Evolutionary conservation across 768 basidiomycete species (phyloP), one percentile per base, ranked within the genome.

Genomic region (Boletus reticuloceps): DNA sequence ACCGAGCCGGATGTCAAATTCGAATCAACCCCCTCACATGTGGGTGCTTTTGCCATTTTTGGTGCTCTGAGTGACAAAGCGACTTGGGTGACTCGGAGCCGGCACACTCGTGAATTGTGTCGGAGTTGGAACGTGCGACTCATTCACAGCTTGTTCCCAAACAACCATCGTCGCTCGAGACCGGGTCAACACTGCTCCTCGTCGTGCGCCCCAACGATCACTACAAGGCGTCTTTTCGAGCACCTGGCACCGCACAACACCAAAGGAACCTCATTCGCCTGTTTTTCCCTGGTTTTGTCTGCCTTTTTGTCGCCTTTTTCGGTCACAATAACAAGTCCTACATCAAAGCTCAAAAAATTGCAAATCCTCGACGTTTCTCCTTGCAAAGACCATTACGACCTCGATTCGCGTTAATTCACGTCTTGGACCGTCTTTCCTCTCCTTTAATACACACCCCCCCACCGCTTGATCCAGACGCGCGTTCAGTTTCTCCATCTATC

Each of bases 141-240:
- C 64, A 61, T 69, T 57, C 67, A 63, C 69, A 70, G 69, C 64
- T 70, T 70, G 66, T 70, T 63, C 60, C 60, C 69, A 60, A 58
- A 70, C 69, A 50, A 58, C 71, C 69, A 72, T 58, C 64, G 65
- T 72, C 64, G 58, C 58, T 60, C 58, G 38, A 54, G 40, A 36
- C 51, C 47, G 52, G 62, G 57, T 58, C 61, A 37, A 48, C 53
- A 63, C 60, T 55, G 43, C 49, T 54, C 62, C 29, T 11, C 54
- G 56, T 60, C 42, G 56, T 55, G 29, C 54, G 38, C 38, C 34
- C 17, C 49, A 61, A 13, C 59, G 55, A 47, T 46, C 37, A 14
- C 25, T 3, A 17, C 39, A 51, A 55, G 58, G 45, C 27, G 48
- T 39, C 46, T 0, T 34, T 41, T 51, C 17, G 44, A 37, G 16